phyloP scores from a whole-genome alignment of 192 early-diverging fungal species.

The Backusella circina region DNA sequence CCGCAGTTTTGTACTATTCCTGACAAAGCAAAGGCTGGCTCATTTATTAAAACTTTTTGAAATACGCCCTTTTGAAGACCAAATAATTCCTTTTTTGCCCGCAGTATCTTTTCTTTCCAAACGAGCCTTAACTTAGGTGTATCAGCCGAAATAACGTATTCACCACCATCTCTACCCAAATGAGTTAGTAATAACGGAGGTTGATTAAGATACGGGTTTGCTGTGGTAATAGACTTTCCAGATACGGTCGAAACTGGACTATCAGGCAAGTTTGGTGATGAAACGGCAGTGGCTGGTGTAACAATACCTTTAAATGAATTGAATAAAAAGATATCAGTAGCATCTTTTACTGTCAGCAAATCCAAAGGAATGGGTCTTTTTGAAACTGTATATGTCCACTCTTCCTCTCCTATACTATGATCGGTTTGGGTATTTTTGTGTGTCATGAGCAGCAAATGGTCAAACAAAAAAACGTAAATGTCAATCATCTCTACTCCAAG shows the following conservation, averaged over 20 bases:
- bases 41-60: slow-evolving; percentile 45
- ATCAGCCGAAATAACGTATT: slow-evolving; percentile 62
- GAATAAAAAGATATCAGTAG: not conserved
- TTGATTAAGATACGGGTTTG: slow-evolving; percentile 40
- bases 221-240: not conserved
- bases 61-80: slow-evolving; percentile 34
- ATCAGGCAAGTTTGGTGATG: not conserved
- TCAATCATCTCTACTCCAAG: slow-evolving; percentile 54
- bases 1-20: slow-evolving; percentile 36
- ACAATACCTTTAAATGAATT: not conserved
- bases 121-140: slow-evolving; percentile 31
- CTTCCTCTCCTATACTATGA: not conserved
- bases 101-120: slow-evolving; percentile 78
- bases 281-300: not conserved
- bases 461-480: slow-evolving; percentile 81
- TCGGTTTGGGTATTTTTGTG: slow-evolving; percentile 43
- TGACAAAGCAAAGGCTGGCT: slow-evolving; percentile 32
- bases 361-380: slow-evolving; percentile 79
- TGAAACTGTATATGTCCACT: slow-evolving; percentile 48
- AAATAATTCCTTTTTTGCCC: slow-evolving; percentile 39
- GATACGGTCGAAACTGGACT: not conserved
- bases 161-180: slow-evolving; percentile 68
- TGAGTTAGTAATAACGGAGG: slow-evolving; percentile 39
- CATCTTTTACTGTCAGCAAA: slow-evolving; percentile 41
- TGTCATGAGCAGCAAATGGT: slow-evolving; percentile 80